Evolutionary conservation across 768 basidiomycete species (phyloP).

Genomic region (Galerina marginata): DNA sequence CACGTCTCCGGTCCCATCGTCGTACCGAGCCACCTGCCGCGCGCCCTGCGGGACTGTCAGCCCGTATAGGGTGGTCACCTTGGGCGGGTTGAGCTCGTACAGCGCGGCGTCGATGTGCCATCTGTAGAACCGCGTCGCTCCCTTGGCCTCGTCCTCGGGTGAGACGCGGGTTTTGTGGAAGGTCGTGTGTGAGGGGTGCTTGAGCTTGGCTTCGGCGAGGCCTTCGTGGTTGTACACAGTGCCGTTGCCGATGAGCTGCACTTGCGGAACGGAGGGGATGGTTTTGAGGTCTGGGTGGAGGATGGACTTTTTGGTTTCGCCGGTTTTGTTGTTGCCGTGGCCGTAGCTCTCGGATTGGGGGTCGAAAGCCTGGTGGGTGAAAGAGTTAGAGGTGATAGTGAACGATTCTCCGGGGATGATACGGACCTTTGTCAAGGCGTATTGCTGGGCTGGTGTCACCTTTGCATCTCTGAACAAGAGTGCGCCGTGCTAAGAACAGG

Average conservation of each 20-base stretch:
- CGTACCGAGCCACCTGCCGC: constrained; percentile 72
- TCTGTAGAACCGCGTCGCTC: constrained; percentile 87
- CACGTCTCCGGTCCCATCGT: constrained; percentile 88
- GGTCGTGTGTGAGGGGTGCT: constrained; percentile 84
- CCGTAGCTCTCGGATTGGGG: constrained; percentile 67
- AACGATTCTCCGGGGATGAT: background rate
- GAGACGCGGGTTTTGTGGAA: constrained; percentile 86
- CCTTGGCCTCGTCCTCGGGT: constrained; percentile 73
- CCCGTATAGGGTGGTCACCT: constrained; percentile 85
- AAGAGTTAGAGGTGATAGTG: background rate
- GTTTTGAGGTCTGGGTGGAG: constrained; percentile 91
- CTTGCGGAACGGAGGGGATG: constrained; percentile 86
- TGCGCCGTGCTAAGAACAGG: constrained; percentile 58
- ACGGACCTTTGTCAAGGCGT: constrained; percentile 80
- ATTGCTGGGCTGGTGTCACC: constrained; percentile 83
- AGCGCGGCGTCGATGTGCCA: constrained; percentile 94
- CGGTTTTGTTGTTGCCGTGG: constrained; percentile 89
- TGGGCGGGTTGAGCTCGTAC: constrained; percentile 78
- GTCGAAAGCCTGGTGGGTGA: constrained; percentile 73
- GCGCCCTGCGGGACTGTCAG: constrained; percentile 72
- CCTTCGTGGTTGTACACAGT: constrained; percentile 82
- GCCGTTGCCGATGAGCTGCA: constrained; percentile 93
- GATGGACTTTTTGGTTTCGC: constrained; percentile 74
- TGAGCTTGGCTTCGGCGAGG: constrained; percentile 75
- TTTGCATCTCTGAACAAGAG: constrained; percentile 76